Percentiles rank a stretch among this genome's conserved stretches.
These are phyloP conservation scores for Plasmodiophora brassicae DNA, from an alignment of 208 protist genomes.

Conservation along the genomic window DNA sequence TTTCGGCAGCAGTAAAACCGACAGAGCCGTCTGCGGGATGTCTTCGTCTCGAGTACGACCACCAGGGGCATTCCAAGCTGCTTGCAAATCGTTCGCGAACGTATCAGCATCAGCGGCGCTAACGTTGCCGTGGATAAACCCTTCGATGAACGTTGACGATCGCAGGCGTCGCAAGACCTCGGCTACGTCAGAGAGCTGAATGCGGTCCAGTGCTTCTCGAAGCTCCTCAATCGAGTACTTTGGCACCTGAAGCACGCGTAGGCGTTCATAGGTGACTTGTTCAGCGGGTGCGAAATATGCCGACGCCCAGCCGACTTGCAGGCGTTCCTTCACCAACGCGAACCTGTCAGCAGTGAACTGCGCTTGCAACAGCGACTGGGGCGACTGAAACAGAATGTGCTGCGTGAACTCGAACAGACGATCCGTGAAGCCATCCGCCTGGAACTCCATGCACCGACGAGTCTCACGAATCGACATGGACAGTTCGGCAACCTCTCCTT, in stretches of 20 bases:
- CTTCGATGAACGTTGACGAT: background rate
- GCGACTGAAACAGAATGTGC: background rate
- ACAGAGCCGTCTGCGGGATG: background rate
- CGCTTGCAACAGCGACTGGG: background rate
- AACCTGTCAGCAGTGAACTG: background rate
- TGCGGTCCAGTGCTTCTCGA: background rate
- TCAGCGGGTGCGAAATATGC: background rate
- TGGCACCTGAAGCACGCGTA: background rate
- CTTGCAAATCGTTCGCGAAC: background rate
- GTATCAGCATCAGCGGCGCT: background rate
- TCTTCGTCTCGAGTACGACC: background rate
- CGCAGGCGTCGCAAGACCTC: background rate
- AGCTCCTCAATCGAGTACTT: background rate
- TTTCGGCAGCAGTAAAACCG: background rate
- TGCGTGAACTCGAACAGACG: background rate
- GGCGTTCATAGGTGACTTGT: background rate
- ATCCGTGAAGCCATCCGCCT: background rate
- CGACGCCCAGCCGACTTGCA: background rate
- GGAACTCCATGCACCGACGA: background rate
- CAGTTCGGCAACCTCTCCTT: background rate
- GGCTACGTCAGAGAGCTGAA: background rate
- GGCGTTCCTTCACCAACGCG: background rate
- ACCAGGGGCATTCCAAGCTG: too few relatives aligned
- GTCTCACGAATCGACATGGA: background rate
- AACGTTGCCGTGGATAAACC: slow-evolving; percentile 1